Evolutionary conservation across 192 early-diverging fungal genomes (phyloP).

Genomic region (Piromyces sp.): DNA sequence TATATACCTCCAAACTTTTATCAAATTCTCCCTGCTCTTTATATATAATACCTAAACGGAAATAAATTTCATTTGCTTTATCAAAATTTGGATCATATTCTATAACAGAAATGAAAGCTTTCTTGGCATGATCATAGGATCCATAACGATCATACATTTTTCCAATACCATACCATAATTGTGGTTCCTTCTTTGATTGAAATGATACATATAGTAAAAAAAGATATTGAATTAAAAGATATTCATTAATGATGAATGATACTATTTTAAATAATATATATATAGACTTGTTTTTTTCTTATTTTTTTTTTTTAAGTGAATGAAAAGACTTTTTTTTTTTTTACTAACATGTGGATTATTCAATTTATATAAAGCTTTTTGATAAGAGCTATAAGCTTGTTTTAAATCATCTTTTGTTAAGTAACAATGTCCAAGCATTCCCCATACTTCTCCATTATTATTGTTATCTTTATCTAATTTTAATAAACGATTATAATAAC

Average conservation of each 20-base stretch:
- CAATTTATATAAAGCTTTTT: constrained; percentile 83
- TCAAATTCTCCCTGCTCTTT: constrained; percentile 72
- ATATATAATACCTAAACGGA: constrained; percentile 94
- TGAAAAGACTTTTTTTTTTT: too few relatives aligned
- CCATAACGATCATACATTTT: constrained; percentile 95
- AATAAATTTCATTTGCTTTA: constrained; percentile 95
- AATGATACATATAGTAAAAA: too few relatives aligned
- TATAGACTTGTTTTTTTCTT: too few relatives aligned
- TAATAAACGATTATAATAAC: constrained; percentile 81
- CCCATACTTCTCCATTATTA: constrained; percentile 90
- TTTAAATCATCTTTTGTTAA: constrained; percentile 91
- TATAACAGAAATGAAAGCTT: constrained; percentile 87
- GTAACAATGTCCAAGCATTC: constrained; percentile 84
- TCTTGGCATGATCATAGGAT: constrained; percentile 89
- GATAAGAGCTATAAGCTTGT: constrained; percentile 86
- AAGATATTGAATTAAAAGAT: too few relatives aligned
- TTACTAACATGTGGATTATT: constrained; percentile 66
- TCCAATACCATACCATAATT: constrained; percentile 97
- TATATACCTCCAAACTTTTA: constrained; percentile 42
- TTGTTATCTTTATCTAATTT: constrained; percentile 35
- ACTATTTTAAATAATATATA: too few relatives aligned
- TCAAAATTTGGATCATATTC: constrained; percentile 90
- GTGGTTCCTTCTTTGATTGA: constrained; percentile 72
- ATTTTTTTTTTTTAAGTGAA: neutral
- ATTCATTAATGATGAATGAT: too few relatives aligned